Conservation (phyloP, 2,329 filamentous ascomycete genomes). For the Calonectria hongkongensis region DNA sequence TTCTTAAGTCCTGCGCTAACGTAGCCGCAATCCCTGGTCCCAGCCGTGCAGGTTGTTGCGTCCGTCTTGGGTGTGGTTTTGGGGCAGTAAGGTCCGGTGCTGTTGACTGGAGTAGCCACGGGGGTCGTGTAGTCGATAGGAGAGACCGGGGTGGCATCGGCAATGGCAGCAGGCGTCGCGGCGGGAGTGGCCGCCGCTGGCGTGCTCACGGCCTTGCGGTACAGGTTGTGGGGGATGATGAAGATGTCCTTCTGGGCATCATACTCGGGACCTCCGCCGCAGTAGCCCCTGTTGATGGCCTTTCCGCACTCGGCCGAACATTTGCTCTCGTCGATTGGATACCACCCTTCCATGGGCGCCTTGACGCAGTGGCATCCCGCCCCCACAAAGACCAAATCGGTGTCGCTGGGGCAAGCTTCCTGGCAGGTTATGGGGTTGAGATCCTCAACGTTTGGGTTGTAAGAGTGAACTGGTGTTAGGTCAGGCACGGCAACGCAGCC, state of each 20-base stretch:
- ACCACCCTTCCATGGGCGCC: slow-evolving; percentile 3
- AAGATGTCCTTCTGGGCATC: slow-evolving; percentile 2
- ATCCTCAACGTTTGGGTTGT: not conserved
- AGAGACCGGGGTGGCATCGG: not conserved
- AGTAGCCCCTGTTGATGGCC: not conserved
- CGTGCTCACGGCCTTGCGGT: not conserved
- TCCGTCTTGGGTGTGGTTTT: not conserved
- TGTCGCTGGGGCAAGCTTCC: slow-evolving; percentile 2
- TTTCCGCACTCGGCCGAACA: slow-evolving; percentile 18
- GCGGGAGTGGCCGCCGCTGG: not conserved
- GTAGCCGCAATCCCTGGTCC: not conserved
- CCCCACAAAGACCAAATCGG: slow-evolving; percentile 16
- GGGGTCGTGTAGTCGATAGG: slow-evolving; percentile 13
- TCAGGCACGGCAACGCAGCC: slow-evolving; percentile 24
- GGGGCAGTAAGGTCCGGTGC: slow-evolving; percentile 3
- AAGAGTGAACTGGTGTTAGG: not conserved
- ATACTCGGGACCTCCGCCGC: slow-evolving; percentile 21
- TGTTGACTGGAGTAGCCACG: slow-evolving; percentile 20
- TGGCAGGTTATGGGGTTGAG: slow-evolving; percentile 19
- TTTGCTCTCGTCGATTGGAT: not conserved
- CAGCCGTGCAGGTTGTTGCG: not conserved
- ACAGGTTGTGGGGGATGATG: slow-evolving; percentile 22
- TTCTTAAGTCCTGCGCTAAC: slow-evolving; percentile 12
- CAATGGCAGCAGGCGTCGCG: slow-evolving; percentile 10
- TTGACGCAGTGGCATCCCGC: slow-evolving; percentile 24